Evolutionary conservation across 257 asterid genomes (phyloP), one percentile per base, ranked within the genome.

Genomic region (Jaltomata sinuosa): DNA sequence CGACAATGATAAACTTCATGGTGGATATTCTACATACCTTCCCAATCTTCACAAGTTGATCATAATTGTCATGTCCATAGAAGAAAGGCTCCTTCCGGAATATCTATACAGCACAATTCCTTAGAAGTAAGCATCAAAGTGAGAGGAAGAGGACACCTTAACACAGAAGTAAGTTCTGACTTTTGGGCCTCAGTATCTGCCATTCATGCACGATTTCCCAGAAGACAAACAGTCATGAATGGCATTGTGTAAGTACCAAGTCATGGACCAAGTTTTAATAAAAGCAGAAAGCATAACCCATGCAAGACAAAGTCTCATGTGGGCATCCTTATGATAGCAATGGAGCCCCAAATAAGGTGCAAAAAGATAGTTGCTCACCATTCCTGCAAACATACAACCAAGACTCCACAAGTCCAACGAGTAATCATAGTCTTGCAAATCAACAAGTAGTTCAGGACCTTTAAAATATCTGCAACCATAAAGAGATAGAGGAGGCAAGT

Each of bases 331-430:
- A 32, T 32, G 45, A 67, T 31, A 3, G 16, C 36, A 16, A 42
- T 65, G 31, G 22, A 10, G 1, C 0, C 15, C 53, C 15, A 59
- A 21, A 7, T 21, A 32, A 31, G 69, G 62, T 45, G 52, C 31
- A 64, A 82, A 38, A 49, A 38, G 45, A 61, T 8, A 10, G 42
- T 42, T 50, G 14, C 86, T 76, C 53, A 89, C 92, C 90, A 89
- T 87, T 74, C 92, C 92, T 34, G 91, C 89, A 74, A 87, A 85
- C 91, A 87, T 88, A 59, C 97, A 93, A 65, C 97, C 97, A 64
- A 93, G 86, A 91, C 97, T 93, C 94, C 97, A 93, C 92, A 90
- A 78, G 85, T 91, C 93, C 89, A 93, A 88, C n/a, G 97, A 93
- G 86, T 92, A 91, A 83, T 92, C 94, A 57, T 92, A 92, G 84